Percentiles rank a stretch among this genome's conserved stretches.
phyloP scores from a whole-genome alignment of 192 early-diverging fungal genomes.

The Chytriomyces sp. region DNA sequence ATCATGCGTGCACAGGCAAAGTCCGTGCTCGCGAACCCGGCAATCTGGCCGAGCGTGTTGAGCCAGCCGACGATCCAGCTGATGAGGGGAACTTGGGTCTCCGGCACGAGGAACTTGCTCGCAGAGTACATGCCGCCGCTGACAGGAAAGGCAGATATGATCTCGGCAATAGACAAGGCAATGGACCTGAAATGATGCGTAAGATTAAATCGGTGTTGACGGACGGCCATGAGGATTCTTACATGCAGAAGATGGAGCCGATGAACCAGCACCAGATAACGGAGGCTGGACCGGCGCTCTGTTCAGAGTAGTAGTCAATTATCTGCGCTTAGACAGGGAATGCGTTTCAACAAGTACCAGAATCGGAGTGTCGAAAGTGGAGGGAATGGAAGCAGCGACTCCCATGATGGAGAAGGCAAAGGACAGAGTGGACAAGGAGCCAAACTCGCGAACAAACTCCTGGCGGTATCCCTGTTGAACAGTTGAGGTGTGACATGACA shows the following conservation, averaged over 20 bases:
- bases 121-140: slow-evolving; percentile 16
- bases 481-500: too few species aligned
- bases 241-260: slow-evolving; percentile 27
- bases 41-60: slow-evolving; percentile 26
- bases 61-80: slow-evolving; percentile 20
- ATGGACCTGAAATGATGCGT: not conserved
- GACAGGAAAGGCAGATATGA: slow-evolving; percentile 24
- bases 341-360: too few species aligned
- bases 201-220: not conserved
- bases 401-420: slow-evolving; percentile 32
- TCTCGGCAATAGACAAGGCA: slow-evolving; percentile 24
- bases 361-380: slow-evolving; percentile 26
- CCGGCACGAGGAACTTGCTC: slow-evolving; percentile 9
- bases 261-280: slow-evolving; percentile 18
- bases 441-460: slow-evolving; percentile 26
- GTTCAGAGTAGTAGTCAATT: too few species aligned
- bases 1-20: slow-evolving; percentile 27
- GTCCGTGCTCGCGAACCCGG: slow-evolving; percentile 20
- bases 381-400: slow-evolving; percentile 25
- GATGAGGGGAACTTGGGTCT: slow-evolving; percentile 12
- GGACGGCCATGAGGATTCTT: not conserved
- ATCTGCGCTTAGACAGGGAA: too few species aligned
- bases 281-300: slow-evolving; percentile 7
- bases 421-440: slow-evolving; percentile 16
- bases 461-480: slow-evolving; percentile 13